phyloP scores from a whole-genome alignment of 495 filamentous ascomycete genomes.

The Podospora didyma region DNA sequence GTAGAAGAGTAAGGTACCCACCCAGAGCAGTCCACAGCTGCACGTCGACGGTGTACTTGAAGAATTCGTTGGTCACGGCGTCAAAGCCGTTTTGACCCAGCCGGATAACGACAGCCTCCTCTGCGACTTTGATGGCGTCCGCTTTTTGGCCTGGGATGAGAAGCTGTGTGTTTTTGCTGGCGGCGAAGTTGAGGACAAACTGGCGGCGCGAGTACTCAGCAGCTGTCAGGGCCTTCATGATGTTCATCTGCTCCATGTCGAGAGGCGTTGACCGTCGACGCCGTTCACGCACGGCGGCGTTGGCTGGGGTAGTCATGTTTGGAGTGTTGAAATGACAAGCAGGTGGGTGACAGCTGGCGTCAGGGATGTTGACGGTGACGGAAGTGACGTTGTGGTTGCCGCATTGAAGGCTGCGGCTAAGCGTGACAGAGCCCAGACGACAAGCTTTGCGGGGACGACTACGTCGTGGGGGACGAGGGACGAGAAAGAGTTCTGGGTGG shows the following conservation, averaged over 20 bases:
- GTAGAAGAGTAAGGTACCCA: neutral
- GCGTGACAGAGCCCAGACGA: neutral
- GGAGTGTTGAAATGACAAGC: neutral
- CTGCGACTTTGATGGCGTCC: slow-evolving; percentile 26
- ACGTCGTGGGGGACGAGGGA: neutral
- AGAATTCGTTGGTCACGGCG: slow-evolving; percentile 23
- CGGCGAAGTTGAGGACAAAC: slow-evolving; percentile 30
- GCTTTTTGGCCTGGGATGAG: slow-evolving; percentile 30
- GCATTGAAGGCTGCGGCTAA: slow-evolving; percentile 15
- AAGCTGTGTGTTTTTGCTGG: slow-evolving; percentile 24
- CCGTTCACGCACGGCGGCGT: slow-evolving; percentile 25
- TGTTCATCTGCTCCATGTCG: slow-evolving; percentile 25
- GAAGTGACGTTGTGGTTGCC: slow-evolving; percentile 11
- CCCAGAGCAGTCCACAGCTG: slow-evolving; percentile 22
- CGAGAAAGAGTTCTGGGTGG: too few relatives aligned
- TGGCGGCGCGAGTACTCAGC: slow-evolving; percentile 30
- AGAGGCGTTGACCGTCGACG: slow-evolving; percentile 17
- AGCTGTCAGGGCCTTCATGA: slow-evolving; percentile 27
- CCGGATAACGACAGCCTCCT: slow-evolving; percentile 24
- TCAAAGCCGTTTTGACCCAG: slow-evolving; percentile 19
- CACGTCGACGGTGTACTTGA: slow-evolving; percentile 28
- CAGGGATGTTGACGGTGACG: slow-evolving; percentile 17
- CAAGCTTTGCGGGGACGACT: neutral
- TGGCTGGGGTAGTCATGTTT: slow-evolving; percentile 21
- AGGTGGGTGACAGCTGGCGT: neutral